Percentiles rank a stretch among this genome's conserved stretches.
These are phyloP conservation scores for Aureobasidium lini DNA, from an alignment of 2,329 filamentous ascomycete genomes.

Conservation along the genomic window DNA sequence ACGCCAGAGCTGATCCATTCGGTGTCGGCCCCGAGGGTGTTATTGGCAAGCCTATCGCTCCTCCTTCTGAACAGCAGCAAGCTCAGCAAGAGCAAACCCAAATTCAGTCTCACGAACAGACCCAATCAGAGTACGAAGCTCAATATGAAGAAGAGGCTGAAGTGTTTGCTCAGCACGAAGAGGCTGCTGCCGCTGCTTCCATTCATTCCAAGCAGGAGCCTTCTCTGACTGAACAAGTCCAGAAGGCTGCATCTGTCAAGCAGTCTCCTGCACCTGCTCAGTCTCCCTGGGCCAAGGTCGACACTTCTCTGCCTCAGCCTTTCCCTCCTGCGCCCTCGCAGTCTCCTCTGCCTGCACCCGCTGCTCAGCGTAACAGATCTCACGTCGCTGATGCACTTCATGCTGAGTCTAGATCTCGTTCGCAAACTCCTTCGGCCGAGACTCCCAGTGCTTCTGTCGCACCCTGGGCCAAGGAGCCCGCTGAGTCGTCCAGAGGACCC, in stretches of 20 bases:
- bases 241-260: constrained; percentile 60
- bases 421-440: constrained; percentile 64
- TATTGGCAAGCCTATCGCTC: constrained; percentile 26
- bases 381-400: constrained; percentile 70
- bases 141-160: constrained; percentile 21
- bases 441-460: constrained; percentile 67
- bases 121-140: constrained; percentile 6
- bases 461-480: constrained; percentile 85
- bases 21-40: constrained; percentile 25
- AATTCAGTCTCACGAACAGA: neutral
- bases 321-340: constrained; percentile 66
- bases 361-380: constrained; percentile 74
- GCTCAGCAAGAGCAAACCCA: constrained; percentile 21
- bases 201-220: constrained; percentile 35
- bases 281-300: constrained; percentile 53
- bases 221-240: constrained; percentile 76
- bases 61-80: constrained; percentile 13
- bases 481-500: constrained; percentile 68
- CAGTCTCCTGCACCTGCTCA: constrained; percentile 46
- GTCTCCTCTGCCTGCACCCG: constrained; percentile 80
- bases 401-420: constrained; percentile 62
- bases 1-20: constrained; percentile 17
- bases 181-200: constrained; percentile 11
- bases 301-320: constrained; percentile 66
- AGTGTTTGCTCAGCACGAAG: constrained; percentile 20